Percentiles rank a stretch among this genome's conserved stretches.
Evolutionary conservation across 164 flowering plant genomes (phyloP).

Genomic region (Euptelea pleiosperma): DNA sequence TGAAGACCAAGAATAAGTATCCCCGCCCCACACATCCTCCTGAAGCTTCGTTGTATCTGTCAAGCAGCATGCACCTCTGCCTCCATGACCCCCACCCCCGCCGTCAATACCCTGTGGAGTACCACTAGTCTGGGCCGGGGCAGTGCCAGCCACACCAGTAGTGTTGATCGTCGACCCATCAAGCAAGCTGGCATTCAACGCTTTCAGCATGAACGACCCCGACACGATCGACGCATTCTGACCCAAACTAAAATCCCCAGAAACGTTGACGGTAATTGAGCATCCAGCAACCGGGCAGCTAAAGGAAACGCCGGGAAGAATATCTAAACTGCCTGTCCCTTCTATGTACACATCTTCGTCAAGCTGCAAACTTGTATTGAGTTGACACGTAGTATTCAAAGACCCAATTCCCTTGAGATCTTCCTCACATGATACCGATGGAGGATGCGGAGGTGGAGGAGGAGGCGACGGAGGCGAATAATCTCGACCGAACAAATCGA

Average conservation of each 20-base stretch:
- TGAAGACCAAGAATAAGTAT: conserved; percentile 69
- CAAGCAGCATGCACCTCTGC: conserved; percentile 83
- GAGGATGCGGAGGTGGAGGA: conserved; percentile 42
- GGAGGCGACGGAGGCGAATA: conserved; percentile 72
- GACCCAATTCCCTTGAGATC: conserved; percentile 67
- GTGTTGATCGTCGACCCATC: conserved; percentile 50
- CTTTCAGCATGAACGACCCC: conserved; percentile 43
- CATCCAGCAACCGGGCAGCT: conserved; percentile 55
- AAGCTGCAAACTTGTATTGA: conserved; percentile 42
- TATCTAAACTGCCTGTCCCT: conserved; percentile 54
- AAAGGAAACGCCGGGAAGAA: conserved; percentile 50
- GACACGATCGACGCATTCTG: conserved; percentile 38
- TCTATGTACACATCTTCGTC: conserved; percentile 45
- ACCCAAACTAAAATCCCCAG: conserved; percentile 50
- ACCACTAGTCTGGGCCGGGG: conserved; percentile 76
- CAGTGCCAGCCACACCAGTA: conserved; percentile 62
- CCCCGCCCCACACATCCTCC: conserved; percentile 93
- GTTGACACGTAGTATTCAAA: conserved; percentile 47
- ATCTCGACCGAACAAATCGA: conserved; percentile 31
- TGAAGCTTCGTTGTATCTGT: conserved; percentile 53
- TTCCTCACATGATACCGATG: conserved; percentile 55
- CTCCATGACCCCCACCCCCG: conserved; percentile 92
- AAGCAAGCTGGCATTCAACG: conserved; percentile 38
- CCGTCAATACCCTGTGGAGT: conserved; percentile 64
- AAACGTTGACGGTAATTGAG: conserved; percentile 41